phyloP scores from a whole-genome alignment of 805 yeast species.

The Zygoascus bituminiphila region DNA sequence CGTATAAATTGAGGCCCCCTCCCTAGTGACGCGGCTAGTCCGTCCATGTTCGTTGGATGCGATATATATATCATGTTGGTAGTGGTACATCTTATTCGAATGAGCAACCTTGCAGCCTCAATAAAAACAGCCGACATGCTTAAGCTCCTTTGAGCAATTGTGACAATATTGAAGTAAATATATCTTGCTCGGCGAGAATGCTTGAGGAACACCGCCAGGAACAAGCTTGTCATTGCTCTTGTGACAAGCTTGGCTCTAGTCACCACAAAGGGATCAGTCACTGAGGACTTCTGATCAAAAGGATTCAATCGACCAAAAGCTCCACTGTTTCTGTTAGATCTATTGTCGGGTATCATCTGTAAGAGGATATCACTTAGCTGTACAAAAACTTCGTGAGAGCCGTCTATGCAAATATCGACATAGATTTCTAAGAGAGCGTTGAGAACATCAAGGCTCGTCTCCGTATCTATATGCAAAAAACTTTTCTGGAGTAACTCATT shows the following conservation, averaged over 20 bases:
- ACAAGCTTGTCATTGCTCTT: constrained; percentile 20
- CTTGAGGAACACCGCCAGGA: constrained; percentile 32
- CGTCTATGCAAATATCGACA: constrained; percentile 20
- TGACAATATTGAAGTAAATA: constrained; percentile 29
- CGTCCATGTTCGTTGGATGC: constrained; percentile 54
- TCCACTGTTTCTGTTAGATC: background rate
- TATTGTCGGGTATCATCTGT: constrained; percentile 5
- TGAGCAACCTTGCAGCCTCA: constrained; percentile 43
- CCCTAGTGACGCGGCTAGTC: constrained; percentile 37
- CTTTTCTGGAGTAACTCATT: constrained; percentile 28
- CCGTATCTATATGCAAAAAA: constrained; percentile 26
- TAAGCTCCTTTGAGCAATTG: constrained; percentile 16
- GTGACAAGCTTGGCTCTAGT: constrained; percentile 16
- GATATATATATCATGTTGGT: constrained; percentile 41
- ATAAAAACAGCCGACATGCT: constrained; percentile 26
- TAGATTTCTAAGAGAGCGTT: constrained; percentile 22
- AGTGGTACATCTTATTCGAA: constrained; percentile 45
- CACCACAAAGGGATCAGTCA: background rate
- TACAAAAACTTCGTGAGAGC: constrained; percentile 10
- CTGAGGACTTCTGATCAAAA: background rate
- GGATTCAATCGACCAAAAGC: background rate
- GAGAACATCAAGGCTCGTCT: constrained; percentile 30
- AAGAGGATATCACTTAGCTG: constrained; percentile 8
- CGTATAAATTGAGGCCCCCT: constrained; percentile 20
- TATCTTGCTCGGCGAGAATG: constrained; percentile 32